These are phyloP conservation scores for Coniophora puteana DNA, from an alignment of 1,284 basidiomycete species.

Conservation along the genomic window DNA sequence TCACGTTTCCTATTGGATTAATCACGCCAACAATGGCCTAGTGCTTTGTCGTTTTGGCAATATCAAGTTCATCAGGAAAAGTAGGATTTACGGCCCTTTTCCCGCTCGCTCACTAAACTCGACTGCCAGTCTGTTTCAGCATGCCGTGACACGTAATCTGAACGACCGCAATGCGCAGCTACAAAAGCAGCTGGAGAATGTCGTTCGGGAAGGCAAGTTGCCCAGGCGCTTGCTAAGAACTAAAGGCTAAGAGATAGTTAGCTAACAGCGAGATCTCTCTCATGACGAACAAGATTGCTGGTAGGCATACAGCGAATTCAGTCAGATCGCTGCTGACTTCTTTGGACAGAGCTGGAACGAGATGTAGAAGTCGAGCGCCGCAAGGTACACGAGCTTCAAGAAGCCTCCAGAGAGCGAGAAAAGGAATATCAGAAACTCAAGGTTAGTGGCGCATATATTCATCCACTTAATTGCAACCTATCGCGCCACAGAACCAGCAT, in stretches of 20 bases:
- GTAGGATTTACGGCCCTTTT: conserved; percentile 32
- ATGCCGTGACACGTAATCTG: conserved; percentile 71
- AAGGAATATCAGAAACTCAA: conserved; percentile 87
- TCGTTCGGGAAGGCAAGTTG: conserved; percentile 66
- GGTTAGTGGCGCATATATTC: conserved; percentile 30
- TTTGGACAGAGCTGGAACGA: conserved; percentile 58
- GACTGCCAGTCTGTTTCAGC: conserved; percentile 66
- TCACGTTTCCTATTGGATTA: conserved; percentile 6
- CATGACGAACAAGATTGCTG: conserved; percentile 60
- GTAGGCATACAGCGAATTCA: conserved; percentile 30
- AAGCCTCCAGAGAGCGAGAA: conserved; percentile 69
- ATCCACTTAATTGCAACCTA: neutral
- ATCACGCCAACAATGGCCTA: no score
- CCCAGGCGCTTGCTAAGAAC: neutral
- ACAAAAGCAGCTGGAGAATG: conserved; percentile 78
- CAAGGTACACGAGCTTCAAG: conserved; percentile 68
- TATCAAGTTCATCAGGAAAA: conserved; percentile 83
- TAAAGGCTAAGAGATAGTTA: conserved; percentile 23
- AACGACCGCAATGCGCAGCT: conserved; percentile 77
- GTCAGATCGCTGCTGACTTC: neutral
- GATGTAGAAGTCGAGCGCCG: conserved; percentile 77
- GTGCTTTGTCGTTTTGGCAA: conserved; percentile 83
- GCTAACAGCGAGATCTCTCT: conserved; percentile 77
- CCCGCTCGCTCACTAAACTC: conserved; percentile 4
- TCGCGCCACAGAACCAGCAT: conserved; percentile 60